These are phyloP conservation scores for Arachis monticola DNA, from an alignment of 331 rosid species.

Conservation along the genomic window DNA sequence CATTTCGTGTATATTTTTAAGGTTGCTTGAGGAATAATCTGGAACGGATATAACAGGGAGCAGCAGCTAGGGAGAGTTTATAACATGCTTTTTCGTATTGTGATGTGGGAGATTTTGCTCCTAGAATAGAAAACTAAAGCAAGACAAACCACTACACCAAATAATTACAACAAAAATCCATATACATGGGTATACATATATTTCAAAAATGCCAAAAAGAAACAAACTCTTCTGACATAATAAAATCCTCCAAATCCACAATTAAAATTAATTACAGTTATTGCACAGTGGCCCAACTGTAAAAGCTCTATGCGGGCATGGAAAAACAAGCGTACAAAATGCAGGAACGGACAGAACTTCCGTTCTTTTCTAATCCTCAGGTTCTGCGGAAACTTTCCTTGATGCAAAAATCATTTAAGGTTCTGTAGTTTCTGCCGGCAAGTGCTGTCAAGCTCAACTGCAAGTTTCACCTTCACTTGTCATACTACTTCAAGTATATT, in stretches of 20 bases:
- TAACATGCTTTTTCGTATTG: too few species aligned
- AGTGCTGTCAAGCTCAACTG: background rate
- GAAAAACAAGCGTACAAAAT: background rate
- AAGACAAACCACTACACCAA: background rate
- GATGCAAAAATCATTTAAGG: conserved; percentile 6
- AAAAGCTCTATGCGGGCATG: background rate
- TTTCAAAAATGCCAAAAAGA: background rate
- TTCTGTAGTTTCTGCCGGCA: conserved; percentile 21
- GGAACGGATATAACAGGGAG: too few species aligned
- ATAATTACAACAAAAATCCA: background rate
- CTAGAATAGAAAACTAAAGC: too few species aligned
- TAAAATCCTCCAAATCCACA: background rate
- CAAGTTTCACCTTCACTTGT: conserved; percentile 27
- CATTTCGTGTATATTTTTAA: too few species aligned
- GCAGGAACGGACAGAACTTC: conserved; percentile 5
- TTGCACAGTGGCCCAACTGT: background rate
- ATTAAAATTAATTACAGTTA: background rate
- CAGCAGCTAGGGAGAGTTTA: too few species aligned
- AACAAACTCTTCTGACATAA: background rate
- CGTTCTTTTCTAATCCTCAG: background rate
- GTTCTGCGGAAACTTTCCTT: conserved; percentile 17
- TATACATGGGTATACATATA: background rate
- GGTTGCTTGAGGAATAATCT: too few species aligned
- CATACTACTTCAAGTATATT: conserved; percentile 29
- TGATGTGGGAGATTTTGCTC: too few species aligned